phyloP scores from a whole-genome alignment of 306 rosid species.

The Betula pendula region DNA sequence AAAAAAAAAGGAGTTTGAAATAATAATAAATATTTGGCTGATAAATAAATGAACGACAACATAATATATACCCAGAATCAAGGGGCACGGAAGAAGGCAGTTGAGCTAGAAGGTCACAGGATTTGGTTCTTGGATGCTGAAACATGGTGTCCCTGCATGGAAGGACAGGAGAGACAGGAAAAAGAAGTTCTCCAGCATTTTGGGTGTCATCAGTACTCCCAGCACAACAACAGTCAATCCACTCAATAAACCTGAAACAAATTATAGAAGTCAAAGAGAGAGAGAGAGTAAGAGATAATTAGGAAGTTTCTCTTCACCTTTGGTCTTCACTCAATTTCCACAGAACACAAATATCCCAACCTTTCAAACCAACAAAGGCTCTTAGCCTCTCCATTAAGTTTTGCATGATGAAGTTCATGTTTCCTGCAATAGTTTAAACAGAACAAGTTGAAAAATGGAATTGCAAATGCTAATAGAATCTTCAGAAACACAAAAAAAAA shows the following conservation, averaged over 20 bases:
- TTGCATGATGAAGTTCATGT: conserved; percentile 53
- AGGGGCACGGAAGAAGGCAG: conserved; percentile 59
- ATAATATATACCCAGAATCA: conserved; percentile 75
- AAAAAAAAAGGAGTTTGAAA: not conserved
- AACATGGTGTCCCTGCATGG: conserved; percentile 70
- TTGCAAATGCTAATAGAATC: conserved; percentile 24
- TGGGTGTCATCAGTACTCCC: conserved; percentile 52
- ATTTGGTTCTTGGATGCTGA: conserved; percentile 59
- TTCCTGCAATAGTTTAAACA: conserved; percentile 43
- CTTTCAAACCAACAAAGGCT: conserved; percentile 67
- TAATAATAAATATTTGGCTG: not conserved
- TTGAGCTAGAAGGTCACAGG: conserved; percentile 69
- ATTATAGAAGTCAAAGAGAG: conserved; percentile 17
- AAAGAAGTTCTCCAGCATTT: conserved; percentile 55
- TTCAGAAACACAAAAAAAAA: not conserved
- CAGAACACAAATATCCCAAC: conserved; percentile 82
- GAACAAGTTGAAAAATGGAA: conserved; percentile 23
- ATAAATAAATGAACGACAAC: not conserved
- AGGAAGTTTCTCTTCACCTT: conserved; percentile 41
- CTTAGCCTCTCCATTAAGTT: conserved; percentile 68
- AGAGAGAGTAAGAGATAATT: not conserved
- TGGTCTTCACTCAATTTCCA: conserved; percentile 87
- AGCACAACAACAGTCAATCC: conserved; percentile 82
- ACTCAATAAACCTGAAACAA: conserved; percentile 64
- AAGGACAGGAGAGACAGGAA: conserved; percentile 55